A percentile compares a stretch with the other conserved stretches of the same genome.
Evolutionary conservation across 371 early-diverging fungal species (phyloP).

Genomic region (Mucor circinelloides): DNA sequence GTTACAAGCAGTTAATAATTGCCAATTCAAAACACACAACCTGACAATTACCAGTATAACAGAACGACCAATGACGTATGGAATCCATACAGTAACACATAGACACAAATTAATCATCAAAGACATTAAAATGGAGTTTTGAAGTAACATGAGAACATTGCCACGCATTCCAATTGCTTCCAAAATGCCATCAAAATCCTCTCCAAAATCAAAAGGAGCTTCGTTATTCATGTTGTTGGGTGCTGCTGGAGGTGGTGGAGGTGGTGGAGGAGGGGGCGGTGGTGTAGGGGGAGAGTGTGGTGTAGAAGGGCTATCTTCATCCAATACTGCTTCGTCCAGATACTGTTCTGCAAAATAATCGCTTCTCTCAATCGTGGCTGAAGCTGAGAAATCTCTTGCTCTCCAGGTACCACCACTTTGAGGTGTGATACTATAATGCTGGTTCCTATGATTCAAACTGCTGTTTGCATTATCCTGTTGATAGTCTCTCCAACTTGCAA

Average conservation of each 20-base stretch:
- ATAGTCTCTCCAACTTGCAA: conserved; percentile 29
- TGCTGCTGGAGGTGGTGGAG: neutral
- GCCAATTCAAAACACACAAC: neutral
- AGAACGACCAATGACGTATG: conserved; percentile 69
- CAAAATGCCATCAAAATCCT: conserved; percentile 76
- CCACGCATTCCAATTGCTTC: conserved; percentile 90
- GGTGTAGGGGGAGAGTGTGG: no score
- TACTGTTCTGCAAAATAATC: conserved; percentile 15
- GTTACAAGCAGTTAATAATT: neutral
- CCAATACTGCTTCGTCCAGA: neutral
- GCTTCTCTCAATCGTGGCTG: neutral
- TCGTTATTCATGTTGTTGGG: conserved; percentile 14
- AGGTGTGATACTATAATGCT: conserved; percentile 57
- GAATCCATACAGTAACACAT: conserved; percentile 75
- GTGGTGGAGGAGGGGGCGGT: neutral
- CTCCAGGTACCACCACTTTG: conserved; percentile 8
- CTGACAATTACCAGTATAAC: conserved; percentile 30
- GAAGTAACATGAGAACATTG: conserved; percentile 64
- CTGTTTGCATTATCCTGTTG: conserved; percentile 15
- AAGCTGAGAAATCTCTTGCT: conserved; percentile 10
- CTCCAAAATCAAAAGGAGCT: conserved; percentile 50
- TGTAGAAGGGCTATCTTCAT: neutral
- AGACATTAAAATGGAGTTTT: conserved; percentile 76
- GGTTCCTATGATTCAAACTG: conserved; percentile 1
- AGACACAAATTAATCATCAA: conserved; percentile 72